Evolutionary conservation across 73 alveolate genomes (phyloP).

Genomic region (Stentor roeselii): DNA sequence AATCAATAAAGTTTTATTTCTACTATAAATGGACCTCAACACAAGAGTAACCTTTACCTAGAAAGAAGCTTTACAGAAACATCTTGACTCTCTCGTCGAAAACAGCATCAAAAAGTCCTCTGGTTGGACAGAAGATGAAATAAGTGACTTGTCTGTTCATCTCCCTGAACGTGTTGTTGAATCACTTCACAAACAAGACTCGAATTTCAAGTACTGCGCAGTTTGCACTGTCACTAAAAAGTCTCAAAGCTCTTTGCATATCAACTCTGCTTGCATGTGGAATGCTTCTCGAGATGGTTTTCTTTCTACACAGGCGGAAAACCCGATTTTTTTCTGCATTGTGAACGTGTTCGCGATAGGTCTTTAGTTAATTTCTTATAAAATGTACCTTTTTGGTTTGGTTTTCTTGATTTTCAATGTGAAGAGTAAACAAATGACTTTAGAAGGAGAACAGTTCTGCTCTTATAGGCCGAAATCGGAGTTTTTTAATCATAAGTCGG

Average conservation of each 20-base stretch:
- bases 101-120: too few species aligned
- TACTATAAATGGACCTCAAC: too few species aligned
- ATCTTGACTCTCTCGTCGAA: too few species aligned
- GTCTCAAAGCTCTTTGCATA: not conserved
- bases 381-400: too few species aligned
- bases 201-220: slow-evolving; percentile 14
- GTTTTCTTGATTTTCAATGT: too few species aligned
- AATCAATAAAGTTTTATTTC: too few species aligned
- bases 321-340: not conserved
- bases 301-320: not conserved
- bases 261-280: slow-evolving; percentile 19
- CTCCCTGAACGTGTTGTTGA: not conserved
- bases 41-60: too few species aligned
- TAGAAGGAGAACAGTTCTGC: slow-evolving; percentile 20
- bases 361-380: too few species aligned
- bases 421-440: not conserved
- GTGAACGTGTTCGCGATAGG: slow-evolving; percentile 17
- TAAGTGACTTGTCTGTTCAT: not conserved
- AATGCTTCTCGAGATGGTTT: slow-evolving; percentile 9
- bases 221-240: not conserved
- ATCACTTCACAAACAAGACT: not conserved
- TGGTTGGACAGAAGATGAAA: slow-evolving; percentile 1
- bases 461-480: slow-evolving; percentile 14
- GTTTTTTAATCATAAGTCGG: not conserved
- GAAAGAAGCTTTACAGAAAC: too few species aligned